A percentile compares a stretch with the other conserved stretches of the same genome.
Evolutionary conservation across 2,329 filamentous ascomycete species (phyloP).

Genomic region (Aspergillus fumigatus): DNA sequence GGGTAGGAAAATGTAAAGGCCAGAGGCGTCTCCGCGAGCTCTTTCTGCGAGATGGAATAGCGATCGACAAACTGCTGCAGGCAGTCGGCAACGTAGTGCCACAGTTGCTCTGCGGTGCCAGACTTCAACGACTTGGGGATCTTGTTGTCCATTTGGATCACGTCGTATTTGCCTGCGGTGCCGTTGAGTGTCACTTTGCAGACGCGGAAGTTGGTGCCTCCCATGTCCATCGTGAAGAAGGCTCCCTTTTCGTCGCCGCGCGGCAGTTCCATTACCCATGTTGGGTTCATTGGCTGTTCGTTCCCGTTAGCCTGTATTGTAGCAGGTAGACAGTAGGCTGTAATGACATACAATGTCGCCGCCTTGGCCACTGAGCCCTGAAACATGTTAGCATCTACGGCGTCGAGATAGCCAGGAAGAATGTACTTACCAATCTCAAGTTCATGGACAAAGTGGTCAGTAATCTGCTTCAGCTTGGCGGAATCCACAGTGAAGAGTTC

Average conservation of each 20-base stretch:
- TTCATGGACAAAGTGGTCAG: constrained; percentile 77
- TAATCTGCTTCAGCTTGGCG: constrained; percentile 75
- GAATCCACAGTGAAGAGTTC: constrained; percentile 64
- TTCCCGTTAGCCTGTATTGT: constrained; percentile 12
- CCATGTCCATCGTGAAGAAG: constrained; percentile 81
- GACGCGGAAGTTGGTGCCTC: constrained; percentile 83
- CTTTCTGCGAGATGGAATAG: constrained; percentile 53
- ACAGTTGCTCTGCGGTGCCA: constrained; percentile 70
- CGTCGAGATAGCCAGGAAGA: too few relatives aligned
- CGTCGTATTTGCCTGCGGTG: constrained; percentile 73
- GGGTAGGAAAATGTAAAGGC: constrained; percentile 91
- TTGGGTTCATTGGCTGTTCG: constrained; percentile 80
- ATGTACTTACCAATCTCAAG: constrained; percentile 50
- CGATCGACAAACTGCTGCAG: constrained; percentile 74
- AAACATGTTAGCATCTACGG: neutral
- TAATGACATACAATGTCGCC: neutral
- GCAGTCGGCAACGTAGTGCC: constrained; percentile 83
- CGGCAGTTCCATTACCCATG: constrained; percentile 80
- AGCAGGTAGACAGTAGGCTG: too few relatives aligned
- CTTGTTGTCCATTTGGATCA: constrained; percentile 81
- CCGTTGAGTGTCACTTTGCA: constrained; percentile 79
- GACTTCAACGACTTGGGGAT: constrained; percentile 82
- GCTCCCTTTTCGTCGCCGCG: constrained; percentile 75
- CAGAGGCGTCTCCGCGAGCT: constrained; percentile 54
- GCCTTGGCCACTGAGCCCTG: neutral